Base-by-base conservation (phyloP, 1,284 basidiomycete species). In the Papiliotrema terrestris region DNA sequence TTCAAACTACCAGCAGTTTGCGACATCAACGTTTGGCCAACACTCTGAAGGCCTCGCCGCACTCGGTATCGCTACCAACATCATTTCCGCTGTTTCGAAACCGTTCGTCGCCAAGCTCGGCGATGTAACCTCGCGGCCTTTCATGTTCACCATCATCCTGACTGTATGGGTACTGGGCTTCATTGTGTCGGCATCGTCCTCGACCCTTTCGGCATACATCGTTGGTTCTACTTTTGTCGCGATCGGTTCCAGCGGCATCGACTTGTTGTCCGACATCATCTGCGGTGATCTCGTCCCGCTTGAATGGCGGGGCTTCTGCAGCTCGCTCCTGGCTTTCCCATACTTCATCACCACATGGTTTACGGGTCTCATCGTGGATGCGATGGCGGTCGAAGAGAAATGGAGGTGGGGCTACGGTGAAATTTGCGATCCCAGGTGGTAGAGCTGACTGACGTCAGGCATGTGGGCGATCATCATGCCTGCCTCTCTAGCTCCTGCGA, bases 231-330 rank as follows among this genome's bases (percentile, higher is more conserved):
- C 59, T 22, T 54, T 72, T 36, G 60, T 58, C 54, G 55, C 65
- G 1, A 42, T 61, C 3, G 69, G 69, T n/a, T 59, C 59, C 44
- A 65, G 59, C 11, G 70, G 68, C 29, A 36, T 58, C 17, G 57
- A 58, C 63, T 45, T 61, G 46, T 32, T 60, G 58, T 42, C 19
- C n/a, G 57, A 58, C 42, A 58, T 58, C 50, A 58, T 58, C 17
- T 49, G 49, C 19, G 49, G 59, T 52, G 88, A 91, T 67, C 83
- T 87, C 52, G 88, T 87, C 1, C 83, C 83, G 1, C 81, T 88
- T n/a, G 81, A 83, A 69, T 89, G 86, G 86, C 81, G 88, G 49
- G 87, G 86, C 5, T 78, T 89, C 17, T 82, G 86, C 22, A 81
- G 83, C 2, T 86, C 85, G 9, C 77, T 89, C 14, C 81, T 86